phyloP scores from a whole-genome alignment of 2,329 filamentous ascomycete genomes.

The Ceratocystis lukuohia region DNA sequence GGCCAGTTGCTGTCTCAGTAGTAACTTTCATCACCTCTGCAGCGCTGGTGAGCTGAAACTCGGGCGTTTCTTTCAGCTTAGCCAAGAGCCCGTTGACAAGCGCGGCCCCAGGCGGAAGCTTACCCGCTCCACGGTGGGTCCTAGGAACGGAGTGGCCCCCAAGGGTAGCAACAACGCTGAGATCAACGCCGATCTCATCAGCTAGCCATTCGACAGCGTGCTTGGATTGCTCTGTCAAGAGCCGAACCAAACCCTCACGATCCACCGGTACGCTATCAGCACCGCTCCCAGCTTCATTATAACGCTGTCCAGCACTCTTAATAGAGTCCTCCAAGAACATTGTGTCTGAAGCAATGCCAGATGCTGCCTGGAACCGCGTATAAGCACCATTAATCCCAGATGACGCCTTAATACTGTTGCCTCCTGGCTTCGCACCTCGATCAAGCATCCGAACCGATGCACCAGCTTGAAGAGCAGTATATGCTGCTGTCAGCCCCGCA shows the following conservation, averaged over 20 bases:
- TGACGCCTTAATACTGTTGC: conserved; percentile 54
- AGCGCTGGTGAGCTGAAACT: conserved; percentile 39
- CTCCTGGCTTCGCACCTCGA: conserved; percentile 44
- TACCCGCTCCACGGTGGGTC: conserved; percentile 44
- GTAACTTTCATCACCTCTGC: conserved; percentile 41
- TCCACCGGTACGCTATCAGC: conserved; percentile 20
- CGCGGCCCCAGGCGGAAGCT: conserved; percentile 43
- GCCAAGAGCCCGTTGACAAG: conserved; percentile 43
- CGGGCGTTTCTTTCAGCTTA: conserved; percentile 34
- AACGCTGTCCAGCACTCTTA: conserved; percentile 38
- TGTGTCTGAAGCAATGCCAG: conserved; percentile 24
- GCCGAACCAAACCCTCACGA: conserved; percentile 34
- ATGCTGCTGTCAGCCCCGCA: conserved; percentile 47
- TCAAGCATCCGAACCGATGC: conserved; percentile 46
- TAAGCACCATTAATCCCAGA: conserved; percentile 52
- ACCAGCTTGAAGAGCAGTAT: conserved; percentile 39
- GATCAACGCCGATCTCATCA: conserved; percentile 43
- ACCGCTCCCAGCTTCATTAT: conserved; percentile 22
- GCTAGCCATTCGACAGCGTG: conserved; percentile 43
- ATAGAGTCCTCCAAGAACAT: conserved; percentile 44
- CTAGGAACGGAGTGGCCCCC: conserved; percentile 45
- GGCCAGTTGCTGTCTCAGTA: conserved; percentile 22
- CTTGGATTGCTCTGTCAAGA: conserved; percentile 36
- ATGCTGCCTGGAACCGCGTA: conserved; percentile 40
- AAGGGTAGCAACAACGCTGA: conserved; percentile 43